phyloP scores from a whole-genome alignment of 139 green algal species.

The Spirogloea muscicola region DNA sequence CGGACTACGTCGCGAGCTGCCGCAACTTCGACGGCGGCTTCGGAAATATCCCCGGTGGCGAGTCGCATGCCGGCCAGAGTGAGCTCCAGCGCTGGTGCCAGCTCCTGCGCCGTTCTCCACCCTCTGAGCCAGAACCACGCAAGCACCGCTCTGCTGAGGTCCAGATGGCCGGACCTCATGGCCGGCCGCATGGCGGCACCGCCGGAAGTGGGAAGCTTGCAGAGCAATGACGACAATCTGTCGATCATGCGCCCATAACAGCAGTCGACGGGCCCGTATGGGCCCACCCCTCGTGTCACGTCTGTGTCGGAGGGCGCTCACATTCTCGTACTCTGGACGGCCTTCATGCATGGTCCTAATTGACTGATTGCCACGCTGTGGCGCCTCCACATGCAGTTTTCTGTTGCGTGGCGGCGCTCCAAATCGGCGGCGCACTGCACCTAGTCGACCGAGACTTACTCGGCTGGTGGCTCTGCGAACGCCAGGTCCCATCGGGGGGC shows the following conservation, averaged over 20 bases:
- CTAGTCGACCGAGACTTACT: slow-evolving; percentile 80
- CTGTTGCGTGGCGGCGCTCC: slow-evolving; percentile 83
- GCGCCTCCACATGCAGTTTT: slow-evolving; percentile 78
- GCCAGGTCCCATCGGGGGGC: slow-evolving; percentile 82
- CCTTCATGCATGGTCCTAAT: background rate
- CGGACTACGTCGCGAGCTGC: slow-evolving; percentile 75
- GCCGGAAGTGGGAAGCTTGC: too few species aligned
- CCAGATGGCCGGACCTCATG: too few species aligned
- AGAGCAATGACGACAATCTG: too few species aligned
- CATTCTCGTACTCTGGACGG: background rate
- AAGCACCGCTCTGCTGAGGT: too few species aligned
- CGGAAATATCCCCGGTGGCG: slow-evolving; percentile 62
- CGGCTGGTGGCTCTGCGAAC: slow-evolving; percentile 91
- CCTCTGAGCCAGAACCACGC: too few species aligned
- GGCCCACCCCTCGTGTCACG: too few species aligned
- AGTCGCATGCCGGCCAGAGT: slow-evolving; percentile 60
- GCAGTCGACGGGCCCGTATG: too few species aligned
- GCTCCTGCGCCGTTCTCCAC: slow-evolving; percentile 1
- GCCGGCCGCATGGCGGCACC: too few species aligned
- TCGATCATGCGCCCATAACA: too few species aligned
- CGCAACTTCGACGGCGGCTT: slow-evolving; percentile 98
- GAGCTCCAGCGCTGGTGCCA: slow-evolving; percentile 11
- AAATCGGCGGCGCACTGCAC: slow-evolving; percentile 70
- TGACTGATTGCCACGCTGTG: background rate
- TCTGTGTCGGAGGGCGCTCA: background rate